A percentile compares a stretch with the other conserved stretches of the same genome.
phyloP scores from a whole-genome alignment of 225 moss, liverwort and hornwort species.

The Neckera pumila region DNA sequence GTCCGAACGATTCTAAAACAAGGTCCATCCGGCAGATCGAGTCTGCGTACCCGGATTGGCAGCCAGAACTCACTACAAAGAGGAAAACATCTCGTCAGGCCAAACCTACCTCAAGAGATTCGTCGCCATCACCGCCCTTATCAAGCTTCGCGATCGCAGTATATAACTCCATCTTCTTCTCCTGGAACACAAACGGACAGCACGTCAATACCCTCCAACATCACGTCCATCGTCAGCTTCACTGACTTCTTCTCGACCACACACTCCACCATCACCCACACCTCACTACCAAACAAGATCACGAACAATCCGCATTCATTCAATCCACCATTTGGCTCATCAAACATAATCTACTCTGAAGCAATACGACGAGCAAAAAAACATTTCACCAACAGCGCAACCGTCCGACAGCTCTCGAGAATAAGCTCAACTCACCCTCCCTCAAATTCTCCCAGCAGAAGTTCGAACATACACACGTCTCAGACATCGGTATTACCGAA shows the following conservation, averaged over 20 bases:
- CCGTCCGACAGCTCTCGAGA: neutral
- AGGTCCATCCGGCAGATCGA: neutral
- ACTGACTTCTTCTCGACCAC: neutral
- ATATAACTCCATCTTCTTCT: constrained; percentile 78
- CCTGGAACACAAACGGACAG: constrained; percentile 21
- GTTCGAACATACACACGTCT: neutral
- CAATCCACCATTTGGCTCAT: neutral
- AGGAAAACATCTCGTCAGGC: neutral
- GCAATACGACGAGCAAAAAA: neutral
- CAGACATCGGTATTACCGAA: neutral
- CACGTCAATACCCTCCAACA: neutral
- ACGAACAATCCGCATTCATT: neutral
- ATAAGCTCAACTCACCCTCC: neutral
- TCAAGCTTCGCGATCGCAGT: constrained; percentile 84
- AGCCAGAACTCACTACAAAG: neutral
- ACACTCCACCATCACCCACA: neutral
- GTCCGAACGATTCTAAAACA: neutral
- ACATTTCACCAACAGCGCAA: neutral
- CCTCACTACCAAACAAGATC: neutral
- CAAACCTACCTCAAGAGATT: constrained; percentile 53
- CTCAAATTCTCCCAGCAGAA: neutral
- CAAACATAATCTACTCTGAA: neutral
- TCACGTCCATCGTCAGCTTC: neutral
- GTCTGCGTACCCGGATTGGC: neutral
- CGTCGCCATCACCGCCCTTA: constrained; percentile 66